These are phyloP conservation scores for Sordariomycetes sp. DNA, from an alignment of 2,329 filamentous ascomycete genomes.

Conservation along the genomic window DNA sequence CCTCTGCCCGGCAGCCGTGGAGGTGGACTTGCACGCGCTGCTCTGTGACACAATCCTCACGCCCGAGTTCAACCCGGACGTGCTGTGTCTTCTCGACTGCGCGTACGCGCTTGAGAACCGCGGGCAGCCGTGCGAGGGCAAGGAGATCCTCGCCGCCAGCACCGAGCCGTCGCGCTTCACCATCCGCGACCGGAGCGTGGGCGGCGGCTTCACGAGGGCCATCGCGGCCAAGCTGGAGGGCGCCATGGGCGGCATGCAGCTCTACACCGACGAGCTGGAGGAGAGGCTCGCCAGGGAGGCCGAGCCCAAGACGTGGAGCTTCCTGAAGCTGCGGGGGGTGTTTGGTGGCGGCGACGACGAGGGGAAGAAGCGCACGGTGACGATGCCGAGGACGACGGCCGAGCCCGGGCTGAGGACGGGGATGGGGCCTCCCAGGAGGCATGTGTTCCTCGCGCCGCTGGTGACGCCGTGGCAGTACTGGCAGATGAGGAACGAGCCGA, in stretches of 20 bases:
- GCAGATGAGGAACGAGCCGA: background rate
- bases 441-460: background rate
- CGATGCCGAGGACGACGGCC: background rate
- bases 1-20: background rate
- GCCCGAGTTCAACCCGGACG: background rate
- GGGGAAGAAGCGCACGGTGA: background rate
- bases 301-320: background rate
- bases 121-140: background rate
- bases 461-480: background rate
- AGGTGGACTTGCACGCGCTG: background rate
- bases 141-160: constrained; percentile 3
- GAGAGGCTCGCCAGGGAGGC: background rate
- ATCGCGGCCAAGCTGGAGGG: background rate
- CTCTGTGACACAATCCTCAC: background rate
- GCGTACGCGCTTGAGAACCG: background rate
- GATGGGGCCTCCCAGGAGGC: background rate
- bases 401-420: background rate
- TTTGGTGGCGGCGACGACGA: background rate
- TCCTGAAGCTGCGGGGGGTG: too few relatives aligned
- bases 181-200: background rate
- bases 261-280: background rate
- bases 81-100: constrained; percentile 1
- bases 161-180: background rate
- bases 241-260: background rate
- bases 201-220: background rate